Base-by-base conservation (phyloP, 208 protist species). In the Histomonas meleagridis region DNA sequence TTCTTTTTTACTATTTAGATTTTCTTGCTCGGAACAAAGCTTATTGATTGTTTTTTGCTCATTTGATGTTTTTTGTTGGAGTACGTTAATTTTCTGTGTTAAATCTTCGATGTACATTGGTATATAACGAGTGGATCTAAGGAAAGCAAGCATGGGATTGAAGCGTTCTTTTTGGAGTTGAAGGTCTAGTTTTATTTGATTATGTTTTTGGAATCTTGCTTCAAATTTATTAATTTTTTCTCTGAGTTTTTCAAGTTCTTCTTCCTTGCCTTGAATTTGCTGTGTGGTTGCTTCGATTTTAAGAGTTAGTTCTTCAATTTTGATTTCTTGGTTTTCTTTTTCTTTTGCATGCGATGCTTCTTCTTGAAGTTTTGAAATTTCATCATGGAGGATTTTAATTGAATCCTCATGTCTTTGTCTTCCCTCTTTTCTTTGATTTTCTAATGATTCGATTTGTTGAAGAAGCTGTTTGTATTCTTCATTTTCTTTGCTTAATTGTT, bases 51-150 rank as follows among this genome's bases (percentile, higher is more conserved):
- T 12, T 55, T 86, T 86, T 26, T 86, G 46, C 0, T 86, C 76
- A 3, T 43, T 46, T 55, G 23, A 40, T 55, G 51, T 86, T 0
- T 26, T 7, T 46, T 86, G 7, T 38, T 9, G 32, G 26, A 86
- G 32, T 21, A 18, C 32, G 4, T 2, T 2, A 57, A 86, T 86
- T 46, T 49, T 46, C 7, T 9, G 26, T 38, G 51, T 86, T 12
- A 86, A 55, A 55, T 86, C 76, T 86, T 86, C 76, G 0, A 86
- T 86, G 46, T 86, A 86, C 76, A 86, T 86, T 55, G 76, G 76
- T 18, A 86, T 86, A 7, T 40, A 40, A 21, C 76, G 5, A 0
- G 76, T 55, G 38, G 51, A 57, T 10, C 46, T 14, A 48, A 86
- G 76, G 35, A 86, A 86, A 57, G 51, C 46, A 12, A 86, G n/a